Conservation (phyloP, 139 green algal species). For the Chlamydomonas schloesseri region DNA sequence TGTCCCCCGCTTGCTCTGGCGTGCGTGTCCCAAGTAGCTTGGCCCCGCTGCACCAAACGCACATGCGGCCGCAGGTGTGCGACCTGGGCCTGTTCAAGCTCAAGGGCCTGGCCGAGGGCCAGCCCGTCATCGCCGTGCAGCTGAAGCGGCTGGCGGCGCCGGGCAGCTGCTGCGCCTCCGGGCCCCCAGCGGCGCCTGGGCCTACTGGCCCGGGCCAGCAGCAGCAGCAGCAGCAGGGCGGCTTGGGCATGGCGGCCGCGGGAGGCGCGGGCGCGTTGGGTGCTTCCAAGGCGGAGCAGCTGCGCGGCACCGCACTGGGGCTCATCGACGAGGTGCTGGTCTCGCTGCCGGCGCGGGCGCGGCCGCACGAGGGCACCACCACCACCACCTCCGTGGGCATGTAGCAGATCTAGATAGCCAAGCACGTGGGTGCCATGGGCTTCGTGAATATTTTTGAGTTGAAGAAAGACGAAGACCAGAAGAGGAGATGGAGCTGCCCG, state of each 20-base stretch:
- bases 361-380: too few species aligned
- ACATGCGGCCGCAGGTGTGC: background rate
- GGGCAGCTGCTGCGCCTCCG: background rate
- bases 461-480: too few species aligned
- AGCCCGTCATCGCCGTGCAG: constrained; percentile 11
- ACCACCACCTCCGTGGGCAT: too few species aligned
- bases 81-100: constrained; percentile 25
- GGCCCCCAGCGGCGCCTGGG: too few species aligned
- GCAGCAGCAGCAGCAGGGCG: background rate
- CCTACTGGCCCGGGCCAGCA: too few species aligned
- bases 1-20: too few species aligned
- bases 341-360: background rate
- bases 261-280: background rate
- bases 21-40: too few species aligned
- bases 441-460: too few species aligned
- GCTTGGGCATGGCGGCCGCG: background rate
- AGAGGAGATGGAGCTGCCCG: too few species aligned
- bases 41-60: too few species aligned
- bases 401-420: too few species aligned
- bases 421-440: too few species aligned
- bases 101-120: constrained; percentile 23
- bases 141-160: background rate
- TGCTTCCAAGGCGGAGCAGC: constrained; percentile 13
- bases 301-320: background rate
- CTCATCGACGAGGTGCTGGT: constrained; percentile 28